Percentiles rank a stretch among this genome's conserved stretches.
Conservation (phyloP, 441 rosid species). For the Arabidopsis hybrid region DNA sequence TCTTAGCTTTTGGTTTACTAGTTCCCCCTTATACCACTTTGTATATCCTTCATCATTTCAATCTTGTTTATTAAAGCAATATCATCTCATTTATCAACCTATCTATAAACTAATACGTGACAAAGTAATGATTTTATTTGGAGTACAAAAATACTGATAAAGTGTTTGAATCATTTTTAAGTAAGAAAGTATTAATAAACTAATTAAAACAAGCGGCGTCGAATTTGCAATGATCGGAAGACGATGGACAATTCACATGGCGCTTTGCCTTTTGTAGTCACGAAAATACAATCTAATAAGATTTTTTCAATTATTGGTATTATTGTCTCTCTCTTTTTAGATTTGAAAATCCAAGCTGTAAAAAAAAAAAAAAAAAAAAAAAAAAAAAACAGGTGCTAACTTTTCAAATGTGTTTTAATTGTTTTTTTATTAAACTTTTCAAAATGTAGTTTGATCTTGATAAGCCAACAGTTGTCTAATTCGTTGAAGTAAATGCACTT, state of each 20-base stretch:
- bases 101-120: background rate
- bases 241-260: slow-evolving; percentile 38
- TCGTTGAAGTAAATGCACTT: background rate
- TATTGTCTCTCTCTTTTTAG: background rate
- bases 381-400: background rate
- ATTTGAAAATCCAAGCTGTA: slow-evolving; percentile 14
- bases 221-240: slow-evolving; percentile 40
- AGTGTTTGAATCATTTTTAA: background rate
- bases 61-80: slow-evolving; percentile 31
- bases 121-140: slow-evolving; percentile 9
- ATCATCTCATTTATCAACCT: slow-evolving; percentile 7
- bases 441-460: background rate
- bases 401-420: background rate
- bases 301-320: slow-evolving; percentile 34
- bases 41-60: slow-evolving; percentile 39
- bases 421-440: too few species aligned
- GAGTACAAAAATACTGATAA: slow-evolving; percentile 27
- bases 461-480: slow-evolving; percentile 1
- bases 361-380: too few species aligned
- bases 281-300: slow-evolving; percentile 38
- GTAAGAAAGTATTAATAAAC: slow-evolving; percentile 6
- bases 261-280: slow-evolving; percentile 26
- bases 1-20: slow-evolving; percentile 1
- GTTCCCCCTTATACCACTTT: slow-evolving; percentile 21
- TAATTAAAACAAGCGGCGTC: slow-evolving; percentile 38